Conservation (phyloP, 441 rosid species). For the Raphanus hybrid region DNA sequence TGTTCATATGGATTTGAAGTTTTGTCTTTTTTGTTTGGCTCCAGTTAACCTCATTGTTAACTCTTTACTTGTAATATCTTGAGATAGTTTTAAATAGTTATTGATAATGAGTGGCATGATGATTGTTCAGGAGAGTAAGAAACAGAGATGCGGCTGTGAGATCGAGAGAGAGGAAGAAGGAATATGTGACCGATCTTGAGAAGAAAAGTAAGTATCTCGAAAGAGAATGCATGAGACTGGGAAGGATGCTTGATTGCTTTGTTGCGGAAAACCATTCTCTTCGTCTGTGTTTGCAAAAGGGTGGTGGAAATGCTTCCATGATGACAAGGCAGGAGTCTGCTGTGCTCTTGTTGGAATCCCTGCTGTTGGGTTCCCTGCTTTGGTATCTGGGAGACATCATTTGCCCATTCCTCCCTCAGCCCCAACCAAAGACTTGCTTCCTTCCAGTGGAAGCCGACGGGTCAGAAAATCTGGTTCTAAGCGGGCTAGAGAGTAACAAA, state of each 20-base stretch:
- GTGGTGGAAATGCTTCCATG: constrained; percentile 53
- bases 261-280: constrained; percentile 83
- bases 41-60: no score
- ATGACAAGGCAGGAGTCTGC: constrained; percentile 99
- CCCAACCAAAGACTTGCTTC: constrained; percentile 25
- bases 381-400: constrained; percentile 43
- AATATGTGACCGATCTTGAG: constrained; percentile 74
- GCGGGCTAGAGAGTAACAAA: constrained; percentile 32
- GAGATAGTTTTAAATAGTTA: no score
- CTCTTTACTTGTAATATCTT: no score
- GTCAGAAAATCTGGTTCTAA: constrained; percentile 36
- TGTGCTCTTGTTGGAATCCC: constrained; percentile 92
- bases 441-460: constrained; percentile 12
- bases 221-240: constrained; percentile 82
- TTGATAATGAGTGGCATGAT: constrained; percentile 6
- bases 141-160: constrained; percentile 87
- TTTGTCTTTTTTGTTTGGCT: no score
- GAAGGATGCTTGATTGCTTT: constrained; percentile 74
- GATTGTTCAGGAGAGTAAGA: constrained; percentile 71
- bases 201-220: constrained; percentile 81
- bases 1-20: background rate
- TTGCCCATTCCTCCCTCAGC: constrained; percentile 37
- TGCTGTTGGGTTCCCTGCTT: constrained; percentile 57
- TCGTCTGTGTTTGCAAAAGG: constrained; percentile 62
- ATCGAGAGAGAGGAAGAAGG: constrained; percentile 93